phyloP scores from a whole-genome alignment of 108 stramenopile species.

The Phaeodactylum tricornutum region DNA sequence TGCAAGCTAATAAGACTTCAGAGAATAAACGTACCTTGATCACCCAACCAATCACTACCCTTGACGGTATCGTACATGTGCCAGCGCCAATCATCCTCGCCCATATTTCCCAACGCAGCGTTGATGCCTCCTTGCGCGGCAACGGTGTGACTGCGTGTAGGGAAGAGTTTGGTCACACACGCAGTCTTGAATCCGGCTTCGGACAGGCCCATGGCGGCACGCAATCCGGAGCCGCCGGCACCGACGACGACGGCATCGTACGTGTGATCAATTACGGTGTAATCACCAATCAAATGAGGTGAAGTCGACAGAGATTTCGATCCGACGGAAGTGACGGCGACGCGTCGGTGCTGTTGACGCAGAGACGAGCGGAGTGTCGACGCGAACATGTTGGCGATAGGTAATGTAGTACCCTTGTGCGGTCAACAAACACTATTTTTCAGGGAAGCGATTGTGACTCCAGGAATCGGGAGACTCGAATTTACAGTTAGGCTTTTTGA shows the following conservation, averaged over 20 bases:
- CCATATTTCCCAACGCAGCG: slow-evolving; percentile 97
- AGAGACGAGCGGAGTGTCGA: not conserved
- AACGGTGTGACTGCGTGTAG: slow-evolving; percentile 97
- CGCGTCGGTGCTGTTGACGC: not conserved
- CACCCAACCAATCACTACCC: slow-evolving; percentile 98
- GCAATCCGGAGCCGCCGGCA: slow-evolving; percentile 94
- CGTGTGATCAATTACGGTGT: slow-evolving; percentile 91
- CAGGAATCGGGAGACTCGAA: not conserved
- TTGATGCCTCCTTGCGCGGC: slow-evolving; percentile 99
- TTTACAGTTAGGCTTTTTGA: too few species aligned
- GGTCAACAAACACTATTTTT: not conserved
- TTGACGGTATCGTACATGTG: slow-evolving; percentile 99
- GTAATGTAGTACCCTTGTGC: not conserved
- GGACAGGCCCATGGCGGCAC: slow-evolving; percentile 97
- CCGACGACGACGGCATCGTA: slow-evolving; percentile 99
- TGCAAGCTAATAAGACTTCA: too few species aligned
- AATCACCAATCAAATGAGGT: slow-evolving; percentile 53
- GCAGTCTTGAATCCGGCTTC: slow-evolving; percentile 99
- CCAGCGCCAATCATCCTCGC: slow-evolving; percentile 96
- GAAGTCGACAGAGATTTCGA: slow-evolving; percentile 2
- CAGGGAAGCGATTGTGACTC: not conserved
- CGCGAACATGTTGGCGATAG: not conserved
- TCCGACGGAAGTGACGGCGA: not conserved
- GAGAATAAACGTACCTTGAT: slow-evolving; percentile 79
- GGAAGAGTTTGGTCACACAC: slow-evolving; percentile 99